Evolutionary conservation across 768 basidiomycete genomes (phyloP).

Genomic region (Pleurotus pulmonarius): DNA sequence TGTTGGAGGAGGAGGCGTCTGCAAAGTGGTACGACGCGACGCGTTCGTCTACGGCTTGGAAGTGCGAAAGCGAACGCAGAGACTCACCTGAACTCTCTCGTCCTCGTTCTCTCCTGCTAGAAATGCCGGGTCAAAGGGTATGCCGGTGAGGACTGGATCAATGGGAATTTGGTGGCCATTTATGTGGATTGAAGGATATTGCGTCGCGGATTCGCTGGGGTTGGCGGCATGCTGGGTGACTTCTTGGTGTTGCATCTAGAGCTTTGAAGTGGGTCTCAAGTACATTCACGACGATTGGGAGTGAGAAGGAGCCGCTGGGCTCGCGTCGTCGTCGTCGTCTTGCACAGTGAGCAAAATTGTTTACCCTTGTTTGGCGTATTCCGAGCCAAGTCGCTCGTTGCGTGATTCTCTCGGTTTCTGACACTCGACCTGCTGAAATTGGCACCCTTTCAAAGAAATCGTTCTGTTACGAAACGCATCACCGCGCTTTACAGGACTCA

Average conservation of each 20-base stretch:
- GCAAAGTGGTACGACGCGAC: conserved; percentile 61
- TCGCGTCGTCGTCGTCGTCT: conserved; percentile 5
- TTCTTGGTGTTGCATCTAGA: conserved; percentile 7
- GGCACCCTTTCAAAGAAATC: neutral
- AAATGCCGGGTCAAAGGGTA: conserved; percentile 52
- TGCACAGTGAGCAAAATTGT: conserved; percentile 6
- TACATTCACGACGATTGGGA: neutral
- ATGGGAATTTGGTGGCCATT: conserved; percentile 69
- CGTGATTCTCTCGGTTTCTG: neutral
- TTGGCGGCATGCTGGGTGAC: neutral
- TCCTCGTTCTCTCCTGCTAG: conserved; percentile 23
- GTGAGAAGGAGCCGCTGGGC: neutral
- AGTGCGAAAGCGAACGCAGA: conserved; percentile 15
- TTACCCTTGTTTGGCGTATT: conserved; percentile 4
- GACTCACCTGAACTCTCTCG: conserved; percentile 34
- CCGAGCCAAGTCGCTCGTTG: conserved; percentile 10
- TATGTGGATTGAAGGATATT: neutral
- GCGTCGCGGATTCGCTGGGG: neutral
- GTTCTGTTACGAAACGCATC: neutral
- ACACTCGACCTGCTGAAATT: neutral
- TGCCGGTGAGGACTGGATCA: conserved; percentile 63
- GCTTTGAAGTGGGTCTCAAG: neutral
- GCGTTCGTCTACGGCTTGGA: conserved; percentile 38
- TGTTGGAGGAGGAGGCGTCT: conserved; percentile 17
- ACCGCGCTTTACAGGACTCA: too few relatives aligned